Evolutionary conservation across 768 basidiomycete genomes (phyloP), one percentile per base, ranked within the genome.

Genomic region (Lepiota venenata): DNA sequence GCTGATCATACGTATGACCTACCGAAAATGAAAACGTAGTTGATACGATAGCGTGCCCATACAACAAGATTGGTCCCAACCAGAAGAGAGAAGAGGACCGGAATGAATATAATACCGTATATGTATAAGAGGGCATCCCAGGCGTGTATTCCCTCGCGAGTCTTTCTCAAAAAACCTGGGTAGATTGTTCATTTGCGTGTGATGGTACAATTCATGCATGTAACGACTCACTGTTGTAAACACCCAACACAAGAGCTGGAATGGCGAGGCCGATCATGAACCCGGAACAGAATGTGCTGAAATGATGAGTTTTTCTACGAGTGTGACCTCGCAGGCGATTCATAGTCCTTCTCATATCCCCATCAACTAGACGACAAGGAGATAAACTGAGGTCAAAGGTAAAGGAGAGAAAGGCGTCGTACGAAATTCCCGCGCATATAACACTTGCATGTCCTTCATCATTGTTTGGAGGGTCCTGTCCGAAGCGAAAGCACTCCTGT

Each of bases 11-110:
- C 21, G 61, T 18, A 37, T 18, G 10, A 35, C 79, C 37, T 55
- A 89, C 88, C 88, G 62, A 95, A 91, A 35, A 95, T 91, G 66
- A 98, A 96, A n/a, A 85, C 80, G 62, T 94, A 96, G 65, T 98
- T 98, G 61, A 99, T 93, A 43, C 88, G 78, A 4, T 85, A 74
- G 4, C 71, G 69, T 0, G 82, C 75, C 88, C 91, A 99, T 0
- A 86, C 87, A 18, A 85, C 60, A 4, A 98, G 59, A 65, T 99
- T 98, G n/a, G 89, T 54, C 21, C 91, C 89, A 50, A 98, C 81
- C 1, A 97, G 71, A 29, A 92, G 56, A 1, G 83, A 74, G 63
- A 97, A 88, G 2, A 96, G 57, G 5, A 86, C 74, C 0, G 94
- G 93, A 3, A 97, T 66, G 41, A 84, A 68, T 21, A 96, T 68